phyloP scores from a whole-genome alignment of 140 eudicot species.

The Erigeron philadelphicus region DNA sequence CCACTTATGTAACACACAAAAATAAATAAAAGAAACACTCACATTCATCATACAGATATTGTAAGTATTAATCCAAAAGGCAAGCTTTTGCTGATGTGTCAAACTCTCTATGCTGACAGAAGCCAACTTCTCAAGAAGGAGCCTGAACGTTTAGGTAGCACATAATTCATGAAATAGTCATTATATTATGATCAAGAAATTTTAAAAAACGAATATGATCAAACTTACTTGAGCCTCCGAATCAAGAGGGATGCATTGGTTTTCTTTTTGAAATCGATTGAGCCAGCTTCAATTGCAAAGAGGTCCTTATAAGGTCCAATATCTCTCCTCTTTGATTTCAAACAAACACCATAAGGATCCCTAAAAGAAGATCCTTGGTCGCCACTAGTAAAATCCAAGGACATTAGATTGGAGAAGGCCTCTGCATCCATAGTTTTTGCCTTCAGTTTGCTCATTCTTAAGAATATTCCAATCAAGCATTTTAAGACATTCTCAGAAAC shows the following conservation, averaged over 20 bases:
- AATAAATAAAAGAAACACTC: conserved; percentile 22
- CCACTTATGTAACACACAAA: neutral
- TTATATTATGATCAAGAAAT: neutral
- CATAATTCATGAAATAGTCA: conserved; percentile 1
- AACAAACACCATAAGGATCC: conserved; percentile 63
- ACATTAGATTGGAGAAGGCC: conserved; percentile 39
- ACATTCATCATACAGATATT: conserved; percentile 95
- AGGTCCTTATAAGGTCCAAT: conserved; percentile 62
- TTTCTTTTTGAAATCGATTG: conserved; percentile 66
- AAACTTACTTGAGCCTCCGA: conserved; percentile 70
- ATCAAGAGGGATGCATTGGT: conserved; percentile 61
- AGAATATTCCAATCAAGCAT: conserved; percentile 59
- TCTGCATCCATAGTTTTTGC: conserved; percentile 59
- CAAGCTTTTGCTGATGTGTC: conserved; percentile 85
- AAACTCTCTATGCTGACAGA: conserved; percentile 58
- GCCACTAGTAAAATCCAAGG: conserved; percentile 32
- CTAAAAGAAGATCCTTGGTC: conserved; percentile 38
- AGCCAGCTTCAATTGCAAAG: conserved; percentile 54
- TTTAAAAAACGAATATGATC: neutral
- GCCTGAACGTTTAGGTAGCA: conserved; percentile 45
- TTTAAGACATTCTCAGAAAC: conserved; percentile 68
- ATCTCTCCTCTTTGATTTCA: conserved; percentile 52
- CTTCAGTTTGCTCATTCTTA: conserved; percentile 54
- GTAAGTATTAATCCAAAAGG: conserved; percentile 89
- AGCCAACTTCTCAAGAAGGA: conserved; percentile 68